These are phyloP conservation scores for Leishmania martiniquensis DNA, from an alignment of 208 protist species.

Conservation along the genomic window DNA sequence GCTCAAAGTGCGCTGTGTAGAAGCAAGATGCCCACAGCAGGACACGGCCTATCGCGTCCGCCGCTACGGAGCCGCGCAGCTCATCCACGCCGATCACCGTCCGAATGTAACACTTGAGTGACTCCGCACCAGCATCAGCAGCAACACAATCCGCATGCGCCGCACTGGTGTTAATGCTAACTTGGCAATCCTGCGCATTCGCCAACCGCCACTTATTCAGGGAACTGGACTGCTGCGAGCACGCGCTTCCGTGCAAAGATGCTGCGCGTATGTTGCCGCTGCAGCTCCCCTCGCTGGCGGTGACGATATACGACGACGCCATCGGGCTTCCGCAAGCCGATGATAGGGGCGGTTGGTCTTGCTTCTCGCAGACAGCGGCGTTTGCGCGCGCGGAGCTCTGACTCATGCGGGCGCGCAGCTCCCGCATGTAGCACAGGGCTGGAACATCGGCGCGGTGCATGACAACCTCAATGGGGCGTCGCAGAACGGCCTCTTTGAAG, in stretches of 20 bases:
- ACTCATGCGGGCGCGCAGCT: constrained; percentile 50
- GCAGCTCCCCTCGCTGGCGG: neutral
- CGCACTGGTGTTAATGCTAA: too few relatives aligned
- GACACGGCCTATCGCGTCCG: constrained; percentile 34
- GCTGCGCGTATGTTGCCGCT: neutral
- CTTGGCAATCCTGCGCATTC: neutral
- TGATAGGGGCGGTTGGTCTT: neutral
- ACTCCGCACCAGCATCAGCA: neutral
- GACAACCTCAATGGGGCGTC: constrained; percentile 40
- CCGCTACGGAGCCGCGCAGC: constrained; percentile 34
- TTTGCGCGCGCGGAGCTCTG: neutral
- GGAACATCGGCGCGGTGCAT: constrained; percentile 55
- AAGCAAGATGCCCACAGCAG: constrained; percentile 56
- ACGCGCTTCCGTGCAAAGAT: neutral
- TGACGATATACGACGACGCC: constrained; percentile 2
- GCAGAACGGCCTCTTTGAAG: constrained; percentile 28
- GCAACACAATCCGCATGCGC: neutral
- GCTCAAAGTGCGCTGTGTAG: constrained; percentile 31
- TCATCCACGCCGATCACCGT: constrained; percentile 41
- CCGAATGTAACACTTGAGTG: constrained; percentile 27
- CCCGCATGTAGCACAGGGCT: constrained; percentile 61
- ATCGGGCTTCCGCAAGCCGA: too few relatives aligned
- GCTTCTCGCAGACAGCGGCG: neutral
- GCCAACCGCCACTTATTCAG: neutral
- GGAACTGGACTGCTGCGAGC: neutral